Conservation (phyloP, 2,329 filamentous ascomycete species). For the Neoscytalidium dimidiatum region DNA sequence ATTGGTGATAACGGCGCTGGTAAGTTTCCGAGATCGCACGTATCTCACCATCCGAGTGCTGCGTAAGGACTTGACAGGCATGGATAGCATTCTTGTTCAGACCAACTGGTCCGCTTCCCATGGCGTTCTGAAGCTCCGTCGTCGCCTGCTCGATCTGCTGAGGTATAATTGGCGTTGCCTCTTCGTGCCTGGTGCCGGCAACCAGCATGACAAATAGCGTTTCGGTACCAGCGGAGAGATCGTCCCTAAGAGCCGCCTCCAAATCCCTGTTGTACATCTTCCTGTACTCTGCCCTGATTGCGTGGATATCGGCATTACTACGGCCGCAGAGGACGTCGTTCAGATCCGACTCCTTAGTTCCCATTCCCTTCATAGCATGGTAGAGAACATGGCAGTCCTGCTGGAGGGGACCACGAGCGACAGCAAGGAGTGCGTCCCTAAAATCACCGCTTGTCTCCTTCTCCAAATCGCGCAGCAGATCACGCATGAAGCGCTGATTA, state of each 20-base stretch:
- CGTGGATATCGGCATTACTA: slow-evolving; percentile 82
- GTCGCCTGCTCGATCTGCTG: slow-evolving; percentile 76
- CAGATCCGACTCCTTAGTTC: slow-evolving; percentile 83
- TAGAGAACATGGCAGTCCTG: slow-evolving; percentile 73
- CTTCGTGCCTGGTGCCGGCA: slow-evolving; percentile 72
- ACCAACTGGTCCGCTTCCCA: slow-evolving; percentile 52
- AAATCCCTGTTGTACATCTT: slow-evolving; percentile 66
- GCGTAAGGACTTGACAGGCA: slow-evolving; percentile 76
- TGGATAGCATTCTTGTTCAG: slow-evolving; percentile 72
- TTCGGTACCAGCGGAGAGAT: slow-evolving; percentile 85
- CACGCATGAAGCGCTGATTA: slow-evolving; percentile 63
- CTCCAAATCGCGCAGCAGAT: slow-evolving; percentile 73
- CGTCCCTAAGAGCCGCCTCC: slow-evolving; percentile 71
- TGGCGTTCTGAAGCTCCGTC: slow-evolving; percentile 71
- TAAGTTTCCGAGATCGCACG: slow-evolving; percentile 79
- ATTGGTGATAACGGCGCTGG: slow-evolving; percentile 68
- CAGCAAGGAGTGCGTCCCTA: slow-evolving; percentile 70
- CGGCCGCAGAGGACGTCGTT: slow-evolving; percentile 84
- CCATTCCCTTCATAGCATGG: slow-evolving; percentile 73
- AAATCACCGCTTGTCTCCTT: slow-evolving; percentile 77
- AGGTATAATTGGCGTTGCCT: slow-evolving; percentile 71
- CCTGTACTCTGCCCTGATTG: slow-evolving; percentile 80
- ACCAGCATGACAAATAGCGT: slow-evolving; percentile 83
- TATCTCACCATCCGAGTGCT: slow-evolving; percentile 78
- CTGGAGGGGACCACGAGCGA: slow-evolving; percentile 76